Base-by-base conservation (phyloP, 148 eudicot genomes). In the Euryodendron excelsum region DNA sequence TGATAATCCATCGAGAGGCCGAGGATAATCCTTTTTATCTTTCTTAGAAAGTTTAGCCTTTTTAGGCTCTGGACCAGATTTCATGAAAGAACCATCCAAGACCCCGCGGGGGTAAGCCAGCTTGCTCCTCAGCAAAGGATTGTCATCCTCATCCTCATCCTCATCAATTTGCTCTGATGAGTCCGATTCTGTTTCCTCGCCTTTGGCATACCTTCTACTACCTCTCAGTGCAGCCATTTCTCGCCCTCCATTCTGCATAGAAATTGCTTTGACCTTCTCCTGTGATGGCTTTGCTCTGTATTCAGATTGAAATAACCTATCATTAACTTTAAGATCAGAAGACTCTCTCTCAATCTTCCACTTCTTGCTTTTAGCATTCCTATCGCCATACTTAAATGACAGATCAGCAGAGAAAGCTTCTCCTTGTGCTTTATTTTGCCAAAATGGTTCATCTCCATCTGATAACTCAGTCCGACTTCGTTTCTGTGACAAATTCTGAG, bases 101-200 rank as follows among this genome's bases (percentile, higher is more conserved):
- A 66, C 79, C 61, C 84, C 89, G 78, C 76, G 70, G 41, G 87
- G 91, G 56, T 82, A 79, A 18, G 87, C 90, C 77, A 85, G 81
- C 85, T 90, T 90, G 77, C 91, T 87, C 90, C 90, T 90, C 84
- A 90, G 84, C 85, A 90, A 78, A 69, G 91, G 93, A 77, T 88
- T 90, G 78, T 82, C 82, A 77, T 88, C 87, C 9, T 41, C 45
- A 41, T 41, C 45, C 55, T 85, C 91, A 65, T 82, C 91, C 20
- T 82, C 91, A 64, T 83, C 91, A 72, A 75, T 74, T 66, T 87
- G 86, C 68, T 86, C 96, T 23, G 97, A 94, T 68, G 98, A 90
- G 81, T 87, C 97, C 9, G 96, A 94, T 56, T 91, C 97, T 48
- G 97, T 94, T 68, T 94, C 97, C 72, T 88, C 98, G 62, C 83